Conservation (phyloP, 2,329 filamentous ascomycete species). For the Xylariales sp. region DNA sequence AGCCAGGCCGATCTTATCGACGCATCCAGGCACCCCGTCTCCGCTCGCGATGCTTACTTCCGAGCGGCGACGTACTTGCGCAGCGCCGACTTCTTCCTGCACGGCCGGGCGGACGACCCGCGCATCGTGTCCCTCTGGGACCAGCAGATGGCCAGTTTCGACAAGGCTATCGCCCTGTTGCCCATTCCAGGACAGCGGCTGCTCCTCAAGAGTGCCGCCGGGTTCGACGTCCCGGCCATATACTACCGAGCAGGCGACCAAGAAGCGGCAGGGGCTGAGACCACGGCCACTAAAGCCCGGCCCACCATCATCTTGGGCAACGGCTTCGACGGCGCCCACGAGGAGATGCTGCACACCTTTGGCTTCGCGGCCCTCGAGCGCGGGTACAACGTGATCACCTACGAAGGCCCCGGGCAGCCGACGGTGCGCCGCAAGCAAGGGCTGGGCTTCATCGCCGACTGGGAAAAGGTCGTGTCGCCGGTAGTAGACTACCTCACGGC, state of each 20-base stretch:
- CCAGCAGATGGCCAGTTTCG: not conserved
- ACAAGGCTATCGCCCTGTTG: not conserved
- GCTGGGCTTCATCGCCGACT: slow-evolving; percentile 29
- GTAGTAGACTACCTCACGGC: not conserved
- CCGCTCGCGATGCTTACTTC: not conserved
- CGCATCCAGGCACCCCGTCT: not conserved
- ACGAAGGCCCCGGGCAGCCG: slow-evolving; percentile 42
- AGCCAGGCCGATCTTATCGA: not conserved
- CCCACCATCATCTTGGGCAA: slow-evolving; percentile 37
- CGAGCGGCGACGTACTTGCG: not conserved
- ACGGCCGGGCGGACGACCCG: no score
- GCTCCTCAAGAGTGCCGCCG: not conserved
- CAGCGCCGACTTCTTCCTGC: not conserved
- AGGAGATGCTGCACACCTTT: slow-evolving; percentile 35
- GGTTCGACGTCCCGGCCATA: not conserved
- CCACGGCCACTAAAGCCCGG: not conserved
- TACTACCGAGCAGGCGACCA: no score
- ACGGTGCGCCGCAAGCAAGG: slow-evolving; percentile 33
- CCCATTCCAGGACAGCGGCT: not conserved
- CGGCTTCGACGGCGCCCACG: slow-evolving; percentile 38
- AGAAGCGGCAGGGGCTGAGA: no score
- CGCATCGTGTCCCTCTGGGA: not conserved
- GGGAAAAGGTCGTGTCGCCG: not conserved
- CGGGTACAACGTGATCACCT: slow-evolving; percentile 40
- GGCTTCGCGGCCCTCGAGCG: slow-evolving; percentile 27